Evolutionary conservation across 129 eudicot species (phyloP), one percentile per base, ranked within the genome.

Genomic region (Logfia minima): DNA sequence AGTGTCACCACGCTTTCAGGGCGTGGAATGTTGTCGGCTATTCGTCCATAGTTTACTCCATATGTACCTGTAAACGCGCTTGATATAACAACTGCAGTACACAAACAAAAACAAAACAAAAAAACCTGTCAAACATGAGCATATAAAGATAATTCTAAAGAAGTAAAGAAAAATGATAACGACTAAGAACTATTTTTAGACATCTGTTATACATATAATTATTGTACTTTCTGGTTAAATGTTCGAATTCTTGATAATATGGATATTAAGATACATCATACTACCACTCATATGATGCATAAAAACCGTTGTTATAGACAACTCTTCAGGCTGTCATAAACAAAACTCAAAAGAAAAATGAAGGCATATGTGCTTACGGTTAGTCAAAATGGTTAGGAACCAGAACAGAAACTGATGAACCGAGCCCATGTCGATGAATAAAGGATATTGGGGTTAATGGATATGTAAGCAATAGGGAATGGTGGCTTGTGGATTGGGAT

Each of bases 21-120:
- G 3, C 55, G 72, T 14, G 99, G 99, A 69, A 95, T 79, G 78
- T 95, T 95, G 85, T 95, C 95, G 0, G 96, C 91, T 32, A 91
- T 85, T 64, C 92, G 78, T 35, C 99, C 99, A 56, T 95, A 95
- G 67, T 95, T 95, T 35, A 95, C 88, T 22, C 99, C 99, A 60
- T 89, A 91, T 0, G 99, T 92, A 18, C 99, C 97, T 4, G 87
- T 85, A 71, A 95, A 89, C 51, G 92, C 93, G 11, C 72, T 75
- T 39, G 84, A 88, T 66, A 82, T 61, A 19, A 72, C 53, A 83
- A 82, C 90, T 86, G 81, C 66, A 64, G 70, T 24, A 24, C n/a
- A n/a, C n/a, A n/a, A n/a, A 3, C 22, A 63, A 37, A 43, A 2
- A 65, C 14, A 19, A 6, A 26, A 64, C 34, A 45, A 8, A 8